These are phyloP conservation scores for Streptanthus diversifolius DNA, from an alignment of 345 rosid species.

Conservation along the genomic window DNA sequence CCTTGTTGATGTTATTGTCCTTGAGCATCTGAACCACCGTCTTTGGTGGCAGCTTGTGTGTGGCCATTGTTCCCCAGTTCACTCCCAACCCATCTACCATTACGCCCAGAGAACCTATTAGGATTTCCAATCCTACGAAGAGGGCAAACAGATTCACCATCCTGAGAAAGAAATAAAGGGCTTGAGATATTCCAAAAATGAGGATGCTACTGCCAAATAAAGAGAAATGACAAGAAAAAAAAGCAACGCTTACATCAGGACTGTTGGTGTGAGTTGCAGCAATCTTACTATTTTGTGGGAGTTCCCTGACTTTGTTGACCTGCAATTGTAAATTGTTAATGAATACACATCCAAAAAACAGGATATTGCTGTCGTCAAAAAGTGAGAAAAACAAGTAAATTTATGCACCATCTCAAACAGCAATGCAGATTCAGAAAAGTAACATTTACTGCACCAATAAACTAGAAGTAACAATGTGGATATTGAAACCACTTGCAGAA, in stretches of 20 bases:
- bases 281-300: conserved; percentile 76
- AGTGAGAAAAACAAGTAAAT: neutral
- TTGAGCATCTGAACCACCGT: conserved; percentile 67
- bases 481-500: conserved; percentile 41
- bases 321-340: conserved; percentile 30
- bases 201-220: neutral
- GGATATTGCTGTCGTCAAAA: neutral
- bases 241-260: conserved; percentile 64
- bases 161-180: neutral
- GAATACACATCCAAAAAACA: conserved; percentile 1
- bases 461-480: neutral
- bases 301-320: conserved; percentile 97
- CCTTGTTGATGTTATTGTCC: conserved; percentile 73
- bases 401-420: conserved; percentile 15
- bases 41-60: conserved; percentile 54
- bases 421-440: neutral
- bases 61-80: conserved; percentile 89
- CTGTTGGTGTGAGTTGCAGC: conserved; percentile 95
- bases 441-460: neutral
- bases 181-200: neutral
- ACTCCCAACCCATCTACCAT: conserved; percentile 55
- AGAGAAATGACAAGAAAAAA: neutral
- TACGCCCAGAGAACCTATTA: neutral
- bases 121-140: neutral
- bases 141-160: conserved; percentile 13